Evolutionary conservation across 768 basidiomycete species (phyloP), one percentile per base, ranked within the genome.

Genomic region (Fomitopsis serialis): DNA sequence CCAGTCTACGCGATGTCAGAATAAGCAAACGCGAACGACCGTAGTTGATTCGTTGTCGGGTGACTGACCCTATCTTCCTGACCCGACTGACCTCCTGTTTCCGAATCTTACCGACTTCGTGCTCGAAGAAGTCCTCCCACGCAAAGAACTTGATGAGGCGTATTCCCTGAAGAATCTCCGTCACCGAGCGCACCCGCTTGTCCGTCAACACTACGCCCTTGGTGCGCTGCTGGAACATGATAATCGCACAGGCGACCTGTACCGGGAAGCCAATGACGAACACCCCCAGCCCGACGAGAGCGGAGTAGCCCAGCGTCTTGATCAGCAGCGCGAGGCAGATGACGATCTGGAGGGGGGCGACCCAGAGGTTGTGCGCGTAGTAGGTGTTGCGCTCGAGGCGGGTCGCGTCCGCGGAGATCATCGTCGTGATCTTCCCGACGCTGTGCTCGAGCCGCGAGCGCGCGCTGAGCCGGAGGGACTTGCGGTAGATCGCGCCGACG

Each of bases 71-170:
- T 3, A 64, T 56, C 7, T 48, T 59, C 4, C 67, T 56, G 27
- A 79, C 78, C 40, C 76, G 86, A 76, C 61, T 67, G 67, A 92
- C 80, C 67, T 97, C 95, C 36, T 78, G 75, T 56, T 73, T 73
- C 46, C 95, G 77, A 61, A 88, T 86, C 19, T 75, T 75, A 27
- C 78, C 75, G 23, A 97, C 77, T 48, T 87, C 82, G 11, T 81
- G 72, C 9, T 93, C 75, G 68, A 92, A 95, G 0, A 94, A 90
- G 1, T 64, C 59, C 62, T 93, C 91, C 92, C 91, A 94, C 2
- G 88, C 85, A 67, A 94, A 95, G 66, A 86, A 85, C 68, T 97
- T 97, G 77, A 97, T 87, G 46, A 97, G 79, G 53, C 90, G 85
- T 78, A 97, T 94, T 2, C 91, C 90, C 64, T 84, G 82, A 13